Base-by-base conservation (phyloP, 2,329 filamentous ascomycete genomes). In the Cercospora citrullina region DNA sequence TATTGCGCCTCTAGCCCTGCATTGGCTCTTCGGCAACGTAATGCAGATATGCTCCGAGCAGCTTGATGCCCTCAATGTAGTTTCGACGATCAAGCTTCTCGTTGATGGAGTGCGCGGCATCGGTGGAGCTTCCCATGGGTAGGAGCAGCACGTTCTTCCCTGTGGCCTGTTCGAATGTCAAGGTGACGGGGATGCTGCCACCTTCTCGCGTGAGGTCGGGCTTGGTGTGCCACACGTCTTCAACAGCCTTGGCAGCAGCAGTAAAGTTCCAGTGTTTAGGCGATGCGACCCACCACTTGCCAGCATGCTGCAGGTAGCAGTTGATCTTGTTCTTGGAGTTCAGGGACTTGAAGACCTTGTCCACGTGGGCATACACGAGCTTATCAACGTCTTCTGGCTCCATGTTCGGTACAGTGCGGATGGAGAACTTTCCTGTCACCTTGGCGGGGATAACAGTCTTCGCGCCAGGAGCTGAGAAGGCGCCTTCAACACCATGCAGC, bases 201-300 rank as follows among this genome's bases (percentile, higher is more conserved):
- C 95, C 95, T 84, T 99, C 95, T 71, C 95, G 89, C 48, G 95
- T 99, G 81, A 97, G 91, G 82, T 99, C 95, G 28, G 95, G 95
- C 84, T 93, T 87, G 64, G 97, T 91, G 64, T 92, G 92, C 87
- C 93, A 99, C 42, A 99, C 95, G 72, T 93, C 89, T 85, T 98
- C 91, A 36, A 95, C 93, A n/a, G 95, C 95, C 87, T 97, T 98
- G 77, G 90, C 89, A 14, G 95, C 95, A 28, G 94, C 94, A 31
- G 89, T 87, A 83, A 98, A 99, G 86, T 99, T 99, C 93, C 95
- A 98, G 86, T 99, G 94, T 83, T 96, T 95, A 31, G 95, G 94
- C 78, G 91, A 94, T 58, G 96, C 93, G 59, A 96, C 93, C 95
- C 95, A 99, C 95, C 95, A 99, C 83, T 97, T 97, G 74, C 95